A percentile compares a stretch with the other conserved stretches of the same genome.
Evolutionary conservation across 208 protist genomes (phyloP).

Genomic region (Leishmania braziliensis): DNA sequence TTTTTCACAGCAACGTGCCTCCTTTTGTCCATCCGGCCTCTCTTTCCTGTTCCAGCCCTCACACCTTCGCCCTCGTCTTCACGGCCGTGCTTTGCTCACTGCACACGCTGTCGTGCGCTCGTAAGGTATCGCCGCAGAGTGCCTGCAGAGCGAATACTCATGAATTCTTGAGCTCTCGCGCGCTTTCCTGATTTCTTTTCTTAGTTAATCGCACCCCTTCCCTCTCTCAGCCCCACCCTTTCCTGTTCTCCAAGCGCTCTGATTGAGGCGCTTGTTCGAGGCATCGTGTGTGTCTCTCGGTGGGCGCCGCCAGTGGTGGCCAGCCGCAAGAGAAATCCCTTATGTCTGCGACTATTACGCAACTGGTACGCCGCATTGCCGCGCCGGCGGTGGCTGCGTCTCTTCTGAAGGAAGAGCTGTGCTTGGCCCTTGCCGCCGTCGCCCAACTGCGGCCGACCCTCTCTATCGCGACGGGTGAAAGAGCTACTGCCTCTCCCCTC

Average conservation of each 20-base stretch:
- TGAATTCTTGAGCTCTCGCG: background rate
- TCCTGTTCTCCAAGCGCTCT: background rate
- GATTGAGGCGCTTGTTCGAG: background rate
- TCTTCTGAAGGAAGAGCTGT: conserved; percentile 56
- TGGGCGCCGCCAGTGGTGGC: background rate
- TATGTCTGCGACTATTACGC: conserved; percentile 14
- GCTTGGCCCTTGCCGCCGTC: conserved; percentile 65
- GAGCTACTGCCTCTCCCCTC: conserved; percentile 1
- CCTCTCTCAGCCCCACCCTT: background rate
- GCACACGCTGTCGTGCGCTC: background rate
- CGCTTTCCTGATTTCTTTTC: background rate
- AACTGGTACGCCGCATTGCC: conserved; percentile 32
- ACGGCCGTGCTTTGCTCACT: background rate
- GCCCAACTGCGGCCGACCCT: conserved; percentile 30
- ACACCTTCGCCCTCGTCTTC: background rate
- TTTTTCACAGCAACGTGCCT: background rate
- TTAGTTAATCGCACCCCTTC: background rate
- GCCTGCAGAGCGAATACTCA: background rate
- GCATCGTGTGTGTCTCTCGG: background rate
- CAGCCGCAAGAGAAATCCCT: background rate
- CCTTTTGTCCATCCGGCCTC: background rate
- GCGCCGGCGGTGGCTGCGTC: conserved; percentile 18
- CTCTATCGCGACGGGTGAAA: background rate
- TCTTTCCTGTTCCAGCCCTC: background rate
- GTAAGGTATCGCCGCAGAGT: background rate